Base-by-base conservation (phyloP, 345 rosid species). In the Syzygium jambos region DNA sequence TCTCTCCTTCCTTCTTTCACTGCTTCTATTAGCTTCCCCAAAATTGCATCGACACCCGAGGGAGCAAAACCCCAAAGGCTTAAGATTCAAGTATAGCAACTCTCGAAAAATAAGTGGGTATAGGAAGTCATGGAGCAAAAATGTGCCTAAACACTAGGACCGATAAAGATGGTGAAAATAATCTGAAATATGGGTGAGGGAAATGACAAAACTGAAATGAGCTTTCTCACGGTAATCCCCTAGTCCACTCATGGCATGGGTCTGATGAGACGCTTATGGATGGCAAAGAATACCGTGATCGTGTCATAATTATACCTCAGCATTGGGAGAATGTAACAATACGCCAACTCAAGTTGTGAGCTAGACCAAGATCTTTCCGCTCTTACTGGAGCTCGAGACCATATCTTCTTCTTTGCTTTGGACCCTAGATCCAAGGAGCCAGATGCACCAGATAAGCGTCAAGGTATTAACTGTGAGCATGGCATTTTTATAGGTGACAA, bases 401-500 rank as follows among this genome's bases (percentile, higher is more conserved):
- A 38, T 73, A 73, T 41, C 80, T 19, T 23, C 34, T 23, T 86
- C 51, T 80, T 77, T 38, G 51, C 61, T 17, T 25, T 21, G 51
- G 65, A 80, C 78, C 52, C 65, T 17, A 38, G 11, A 21, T 21
- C n/a, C 82, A 77, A 78, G 51, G 9, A 25, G 53, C 27, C 15
- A 29, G 23, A n/a, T 11, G 57, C 43, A 52, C 22, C 55, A 14
- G 7, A 27, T 30, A 25, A 9, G 23, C 11, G 51, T 86, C 86
- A 59, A 56, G 63, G 61, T 77, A 53, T 65, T 34, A 87, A 57
- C 77, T 78, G 92, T 6, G 91, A 87, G 91, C 95, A 92, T 6
- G 91, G 93, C 94, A 97, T 93, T 89, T 91, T 92, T 85, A 95
- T 92, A 1, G 98, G 99, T 16, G 97, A 94, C 86, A 97, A 95